These are phyloP conservation scores for Phlebiopsis gigantea DNA, from an alignment of 768 basidiomycete species.

Conservation along the genomic window DNA sequence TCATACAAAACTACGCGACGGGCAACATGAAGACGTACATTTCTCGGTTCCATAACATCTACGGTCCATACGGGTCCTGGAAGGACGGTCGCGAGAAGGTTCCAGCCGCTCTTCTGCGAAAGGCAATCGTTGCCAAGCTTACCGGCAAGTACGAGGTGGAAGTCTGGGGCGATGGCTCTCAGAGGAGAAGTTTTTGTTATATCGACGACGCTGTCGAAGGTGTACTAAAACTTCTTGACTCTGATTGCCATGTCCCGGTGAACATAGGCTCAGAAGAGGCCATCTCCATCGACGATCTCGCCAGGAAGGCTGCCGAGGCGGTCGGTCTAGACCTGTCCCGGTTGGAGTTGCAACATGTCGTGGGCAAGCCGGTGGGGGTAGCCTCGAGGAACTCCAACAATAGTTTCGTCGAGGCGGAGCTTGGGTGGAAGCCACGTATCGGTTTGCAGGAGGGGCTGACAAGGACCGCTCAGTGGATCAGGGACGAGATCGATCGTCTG, in stretches of 20 bases:
- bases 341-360: conserved; percentile 3
- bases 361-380: conserved; percentile 36
- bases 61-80: conserved; percentile 51
- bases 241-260: conserved; percentile 30
- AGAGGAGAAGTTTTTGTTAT: conserved; percentile 51
- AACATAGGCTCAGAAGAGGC: conserved; percentile 49
- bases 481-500: conserved; percentile 28
- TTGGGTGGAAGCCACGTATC: conserved; percentile 40
- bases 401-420: conserved; percentile 22
- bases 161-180: conserved; percentile 53
- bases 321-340: conserved; percentile 23
- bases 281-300: conserved; percentile 38
- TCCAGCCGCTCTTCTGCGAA: conserved; percentile 52
- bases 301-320: conserved; percentile 31
- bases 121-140: conserved; percentile 36
- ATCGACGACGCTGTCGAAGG: conserved; percentile 52
- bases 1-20: conserved; percentile 30
- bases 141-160: conserved; percentile 30
- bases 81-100: conserved; percentile 51
- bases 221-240: conserved; percentile 37
- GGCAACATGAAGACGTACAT: conserved; percentile 35
- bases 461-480: conserved; percentile 44
- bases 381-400: conserved; percentile 50
- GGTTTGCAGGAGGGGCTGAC: conserved; percentile 43
- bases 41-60: conserved; percentile 56